These are phyloP conservation scores for Pseudisothecium myosuroides DNA, from an alignment of 225 moss, liverwort and hornwort genomes.

Conservation along the genomic window DNA sequence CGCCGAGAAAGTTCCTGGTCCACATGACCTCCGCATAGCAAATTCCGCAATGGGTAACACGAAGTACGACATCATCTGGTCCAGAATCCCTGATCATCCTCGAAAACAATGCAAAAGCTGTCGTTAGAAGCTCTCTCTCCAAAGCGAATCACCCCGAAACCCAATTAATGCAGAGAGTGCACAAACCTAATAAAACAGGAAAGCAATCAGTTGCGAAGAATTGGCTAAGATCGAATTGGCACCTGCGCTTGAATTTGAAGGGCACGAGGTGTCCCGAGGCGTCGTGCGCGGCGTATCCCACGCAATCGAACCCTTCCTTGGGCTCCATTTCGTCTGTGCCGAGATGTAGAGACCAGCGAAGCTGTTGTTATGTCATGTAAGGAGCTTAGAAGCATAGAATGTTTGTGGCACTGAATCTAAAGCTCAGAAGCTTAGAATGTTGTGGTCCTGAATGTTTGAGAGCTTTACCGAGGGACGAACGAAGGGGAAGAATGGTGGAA, in stretches of 20 bases:
- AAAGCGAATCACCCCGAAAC: not conserved
- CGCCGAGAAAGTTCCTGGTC: slow-evolving; percentile 23
- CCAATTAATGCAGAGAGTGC: not conserved
- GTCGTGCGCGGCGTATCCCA: slow-evolving; percentile 41
- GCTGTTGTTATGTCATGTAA: not conserved
- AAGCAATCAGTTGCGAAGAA: not conserved
- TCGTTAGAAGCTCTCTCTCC: not conserved
- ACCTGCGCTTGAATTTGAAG: slow-evolving; percentile 59
- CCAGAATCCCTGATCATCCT: slow-evolving; percentile 17
- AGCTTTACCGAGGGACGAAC: not conserved
- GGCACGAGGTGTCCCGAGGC: slow-evolving; percentile 11
- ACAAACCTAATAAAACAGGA: not conserved
- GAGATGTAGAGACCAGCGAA: not conserved
- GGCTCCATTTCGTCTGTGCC: slow-evolving; percentile 8
- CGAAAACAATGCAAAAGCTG: not conserved
- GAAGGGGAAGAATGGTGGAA: no score
- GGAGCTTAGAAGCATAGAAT: not conserved
- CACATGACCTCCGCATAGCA: slow-evolving; percentile 49
- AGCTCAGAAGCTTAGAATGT: not conserved
- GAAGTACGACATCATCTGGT: slow-evolving; percentile 45
- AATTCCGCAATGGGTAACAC: slow-evolving; percentile 53
- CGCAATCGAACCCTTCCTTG: slow-evolving; percentile 22
- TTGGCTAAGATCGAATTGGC: not conserved
- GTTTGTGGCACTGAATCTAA: no score
- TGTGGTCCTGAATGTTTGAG: not conserved